Conservation (phyloP, 371 early-diverging fungal species). For the Thermomucor indicae-seudaticae region DNA sequence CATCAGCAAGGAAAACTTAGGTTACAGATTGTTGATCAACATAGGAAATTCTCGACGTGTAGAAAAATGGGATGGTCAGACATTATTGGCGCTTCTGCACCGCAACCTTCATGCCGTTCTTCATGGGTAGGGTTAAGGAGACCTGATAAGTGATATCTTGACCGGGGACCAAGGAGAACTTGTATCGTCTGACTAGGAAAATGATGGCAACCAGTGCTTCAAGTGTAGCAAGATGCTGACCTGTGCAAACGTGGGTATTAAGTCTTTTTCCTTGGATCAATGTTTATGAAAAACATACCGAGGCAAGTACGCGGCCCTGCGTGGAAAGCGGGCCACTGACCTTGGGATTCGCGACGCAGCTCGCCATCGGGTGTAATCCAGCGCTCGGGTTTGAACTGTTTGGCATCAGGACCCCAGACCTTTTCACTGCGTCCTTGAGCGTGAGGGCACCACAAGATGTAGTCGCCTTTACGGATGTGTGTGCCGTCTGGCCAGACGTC, state of each 20-base stretch:
- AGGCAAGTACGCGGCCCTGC: constrained; percentile 37
- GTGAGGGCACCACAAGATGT: constrained; percentile 44
- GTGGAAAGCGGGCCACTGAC: constrained; percentile 45
- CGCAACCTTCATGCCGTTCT: constrained; percentile 34
- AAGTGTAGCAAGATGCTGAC: constrained; percentile 50
- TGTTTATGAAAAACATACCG: constrained; percentile 8
- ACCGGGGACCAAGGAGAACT: constrained; percentile 38
- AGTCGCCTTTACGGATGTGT: constrained; percentile 49
- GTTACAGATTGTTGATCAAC: too few relatives aligned
- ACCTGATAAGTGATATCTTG: constrained; percentile 31
- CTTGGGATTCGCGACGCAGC: constrained; percentile 20
- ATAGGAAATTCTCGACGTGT: not conserved
- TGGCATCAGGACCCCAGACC: constrained; percentile 62
- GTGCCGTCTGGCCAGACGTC: constrained; percentile 69
- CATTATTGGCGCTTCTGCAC: constrained; percentile 23
- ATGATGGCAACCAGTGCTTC: constrained; percentile 46
- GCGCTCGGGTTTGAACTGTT: constrained; percentile 55
- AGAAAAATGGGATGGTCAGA: not conserved
- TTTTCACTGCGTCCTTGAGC: constrained; percentile 44
- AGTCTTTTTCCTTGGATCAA: not conserved
- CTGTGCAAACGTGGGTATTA: not conserved
- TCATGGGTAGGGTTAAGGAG: constrained; percentile 50
- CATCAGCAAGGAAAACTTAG: too few relatives aligned
- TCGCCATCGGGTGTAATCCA: constrained; percentile 39
- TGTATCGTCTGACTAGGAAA: constrained; percentile 43